Evolutionary conservation across 352 stramenopile genomes (phyloP).

Genomic region (Thalassiosira sp.): DNA sequence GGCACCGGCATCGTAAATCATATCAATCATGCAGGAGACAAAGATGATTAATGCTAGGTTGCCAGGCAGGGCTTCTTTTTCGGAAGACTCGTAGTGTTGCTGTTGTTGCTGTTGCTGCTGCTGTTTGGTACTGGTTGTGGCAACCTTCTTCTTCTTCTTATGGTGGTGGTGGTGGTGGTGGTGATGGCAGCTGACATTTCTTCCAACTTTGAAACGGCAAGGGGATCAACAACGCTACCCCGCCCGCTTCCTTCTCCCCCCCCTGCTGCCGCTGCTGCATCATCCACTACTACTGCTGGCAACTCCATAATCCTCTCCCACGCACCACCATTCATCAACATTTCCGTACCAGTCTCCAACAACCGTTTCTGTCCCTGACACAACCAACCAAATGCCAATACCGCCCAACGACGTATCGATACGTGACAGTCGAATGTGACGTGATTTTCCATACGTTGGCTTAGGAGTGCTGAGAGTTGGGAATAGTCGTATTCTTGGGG

Average conservation of each 20-base stretch:
- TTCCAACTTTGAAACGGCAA: too few species aligned
- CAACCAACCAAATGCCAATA: constrained; percentile 63
- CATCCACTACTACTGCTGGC: not conserved
- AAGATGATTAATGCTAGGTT: constrained; percentile 50
- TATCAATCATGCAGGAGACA: constrained; percentile 55
- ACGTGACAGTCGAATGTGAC: constrained; percentile 56
- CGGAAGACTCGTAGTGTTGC: too few species aligned
- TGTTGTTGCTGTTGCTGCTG: not conserved
- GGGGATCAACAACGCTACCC: not conserved
- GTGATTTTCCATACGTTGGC: constrained; percentile 28
- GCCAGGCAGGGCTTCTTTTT: constrained; percentile 22
- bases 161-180: too few species aligned
- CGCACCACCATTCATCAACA: constrained; percentile 30
- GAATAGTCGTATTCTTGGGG: constrained; percentile 10
- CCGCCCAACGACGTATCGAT: constrained; percentile 58
- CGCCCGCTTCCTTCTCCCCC: too few species aligned
- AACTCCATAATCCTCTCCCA: constrained; percentile 40
- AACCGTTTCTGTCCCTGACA: constrained; percentile 50
- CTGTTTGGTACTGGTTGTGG: too few species aligned
- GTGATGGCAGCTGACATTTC: too few species aligned
- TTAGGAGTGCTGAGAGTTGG: constrained; percentile 36
- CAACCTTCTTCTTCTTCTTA: constrained; percentile 45
- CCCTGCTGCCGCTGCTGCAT: not conserved
- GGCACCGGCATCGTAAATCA: constrained; percentile 48
- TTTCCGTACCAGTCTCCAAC: constrained; percentile 39